Evolutionary conservation across 768 basidiomycete species (phyloP), one percentile per base, ranked within the genome.

Genomic region (Suillus weaverae): DNA sequence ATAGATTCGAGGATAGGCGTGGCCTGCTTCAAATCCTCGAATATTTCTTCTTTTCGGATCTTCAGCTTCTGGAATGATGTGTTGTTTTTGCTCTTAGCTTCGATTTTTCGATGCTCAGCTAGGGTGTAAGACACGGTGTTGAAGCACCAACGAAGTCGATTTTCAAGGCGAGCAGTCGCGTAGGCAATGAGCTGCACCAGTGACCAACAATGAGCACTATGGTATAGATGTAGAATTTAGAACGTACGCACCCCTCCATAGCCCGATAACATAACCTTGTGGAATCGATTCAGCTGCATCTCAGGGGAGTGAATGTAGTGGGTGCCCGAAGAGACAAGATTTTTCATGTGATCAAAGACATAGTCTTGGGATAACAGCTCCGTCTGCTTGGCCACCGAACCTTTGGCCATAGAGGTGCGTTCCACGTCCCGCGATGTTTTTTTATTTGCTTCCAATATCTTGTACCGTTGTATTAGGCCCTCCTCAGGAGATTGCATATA

Each of bases 361-460:
- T 39, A 61, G 60, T 61, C 60, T 22, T 61, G 60, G 20, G 36
- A 36, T 18, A 61, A 43, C 43, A 61, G 32, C n/a, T 39, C 60
- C 5, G 20, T 32, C 43, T 61, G 41, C 30, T 61, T 61, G 9
- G 36, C 36, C 30, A 32, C 43, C 39, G 60, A 26, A 44, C 60
- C 43, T 32, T 44, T 61, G n/a, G 43, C 32, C 60, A 32, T 61
- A 11, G 60, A n/a, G 35, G 14, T 44, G 30, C n/a, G 18, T 61
- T 57, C 39, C 3, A 61, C 41, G 41, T 61, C 18, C 32, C 9
- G 41, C 5, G 9, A 30, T n/a, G 60, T 61, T 43, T n/a, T 32
- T 20, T 43, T n/a, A 5, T 39, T 30, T 20, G 41, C 36, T 20
- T 39, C 32, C 10, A 61, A 10, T 20, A 32, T 22, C 60, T 43